Evolutionary conservation across 495 filamentous ascomycete genomes (phyloP), one percentile per base, ranked within the genome.

Genomic region (Podospora bellae-mahoneyi): DNA sequence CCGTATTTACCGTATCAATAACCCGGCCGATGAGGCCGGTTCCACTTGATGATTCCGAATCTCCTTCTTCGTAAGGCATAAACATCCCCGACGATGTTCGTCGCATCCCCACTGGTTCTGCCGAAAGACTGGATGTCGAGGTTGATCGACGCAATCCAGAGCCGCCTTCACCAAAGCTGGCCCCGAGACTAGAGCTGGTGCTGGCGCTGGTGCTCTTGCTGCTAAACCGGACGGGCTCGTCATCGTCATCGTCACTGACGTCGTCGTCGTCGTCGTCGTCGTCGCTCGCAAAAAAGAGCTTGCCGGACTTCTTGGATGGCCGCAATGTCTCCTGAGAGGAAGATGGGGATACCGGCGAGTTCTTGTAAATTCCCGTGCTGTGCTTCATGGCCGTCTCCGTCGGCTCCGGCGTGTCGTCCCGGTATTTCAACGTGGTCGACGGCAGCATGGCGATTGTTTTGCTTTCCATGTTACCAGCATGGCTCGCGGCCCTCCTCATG

Each of bases 1-100:
- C 94, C 7, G 94, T 98, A 81, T 99, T 97, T 73, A 99, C 92
- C 56, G 93, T 95, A 76, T 98, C 92, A 74, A 95, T 88, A 26
- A 97, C 90, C 69, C 89, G 86, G 66, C 92, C 91, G 69, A 97
- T 86, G 48, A 98, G 79, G 68, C 82, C 80, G 68, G 28, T 32
- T 63, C 78, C 79, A 62, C 74, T 79, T 23, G 86, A 83, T 32
- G 85, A 79, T 58, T 80, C 83, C 10, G 84, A 78, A 60, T 94
- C 91, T 66, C 86, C 86, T 55, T 90, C 87, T 32, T 94, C 89
- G 65, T 89, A 89, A 1, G 93, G 91, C 89, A 94, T 91, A 71
- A 93, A 89, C 90, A 94, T 94, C 27, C 92, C 93, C 26, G 91
- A 91, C 32, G 86, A 82, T 9, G 92, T 93, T 66, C 92, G 81